Evolutionary conservation across 345 rosid genomes (phyloP), one percentile per base, ranked within the genome.

Genomic region (Melastoma malabathricum): DNA sequence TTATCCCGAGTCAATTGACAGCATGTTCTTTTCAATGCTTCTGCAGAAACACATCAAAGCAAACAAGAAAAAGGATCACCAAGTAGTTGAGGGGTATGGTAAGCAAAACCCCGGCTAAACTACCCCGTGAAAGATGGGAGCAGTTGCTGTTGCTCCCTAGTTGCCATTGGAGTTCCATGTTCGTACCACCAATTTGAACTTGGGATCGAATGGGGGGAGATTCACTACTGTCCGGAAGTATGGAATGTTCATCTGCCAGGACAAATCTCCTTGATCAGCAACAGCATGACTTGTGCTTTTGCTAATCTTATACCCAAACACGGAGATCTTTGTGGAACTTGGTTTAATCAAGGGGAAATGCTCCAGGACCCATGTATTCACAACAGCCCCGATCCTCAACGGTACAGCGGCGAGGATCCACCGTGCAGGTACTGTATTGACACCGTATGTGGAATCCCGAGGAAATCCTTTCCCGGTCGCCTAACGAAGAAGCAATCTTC

Each of bases 261-360:
- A 74, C 63, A n/a, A 46, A 70, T 74, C 63, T 64, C 70, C 57
- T 70, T 70, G 19, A 74, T 64, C 16, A 56, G 22, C 17, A n/a
- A n/a, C 79, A 58, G 63, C 60, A 61, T 74, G 79, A 68, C 79
- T 64, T 74, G 75, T 1, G 75, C 75, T 59, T 74, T 74, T 46
- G 79, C 79, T 64, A 70, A 41, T 22, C 79, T 61, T 46, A 74
- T 67, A 59, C 70, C 79, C 56, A n/a, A 74, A 50, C 2, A 70
- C 68, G 34, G 65, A 41, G 15, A 74, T 74, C 48, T n/a, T 74
- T 74, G 43, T 74, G n/a, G 79, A 13, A 74, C 73, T 64, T 74
- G 75, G 55, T 70, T 61, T 59, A n/a, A n/a, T n/a, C n/a, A n/a
- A 70, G 20, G 5, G 79, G 79, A 51, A 74, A 74, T 4, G 59